phyloP scores from a whole-genome alignment of 2,329 filamentous ascomycete species.

The Gnomoniopsis smithogilvyi region DNA sequence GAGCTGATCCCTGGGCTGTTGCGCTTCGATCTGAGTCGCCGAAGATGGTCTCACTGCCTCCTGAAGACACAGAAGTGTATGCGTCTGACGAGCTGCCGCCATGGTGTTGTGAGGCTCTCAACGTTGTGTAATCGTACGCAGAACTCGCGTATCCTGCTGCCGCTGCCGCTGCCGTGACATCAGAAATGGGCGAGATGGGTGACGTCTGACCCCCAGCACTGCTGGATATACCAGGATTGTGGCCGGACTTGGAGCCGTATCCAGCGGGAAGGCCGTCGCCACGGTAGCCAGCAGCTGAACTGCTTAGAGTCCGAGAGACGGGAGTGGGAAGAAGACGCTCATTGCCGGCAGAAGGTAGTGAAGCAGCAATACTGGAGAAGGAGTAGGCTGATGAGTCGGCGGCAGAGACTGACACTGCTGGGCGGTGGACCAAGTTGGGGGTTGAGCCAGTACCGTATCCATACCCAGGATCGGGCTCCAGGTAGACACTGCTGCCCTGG shows the following conservation, averaged over 20 bases:
- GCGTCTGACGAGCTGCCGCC: slow-evolving; percentile 11
- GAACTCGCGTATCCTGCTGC: slow-evolving; percentile 11
- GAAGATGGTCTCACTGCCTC: slow-evolving; percentile 23
- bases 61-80: slow-evolving; percentile 11
- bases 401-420: slow-evolving; percentile 21
- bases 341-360: slow-evolving; percentile 30
- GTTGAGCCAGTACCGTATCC: slow-evolving; percentile 25
- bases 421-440: slow-evolving; percentile 33
- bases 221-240: neutral
- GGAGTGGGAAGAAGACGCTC: slow-evolving; percentile 34
- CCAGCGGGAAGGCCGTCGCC: slow-evolving; percentile 21
- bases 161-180: slow-evolving; percentile 23
- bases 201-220: slow-evolving; percentile 20
- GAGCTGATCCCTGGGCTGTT: slow-evolving; percentile 24
- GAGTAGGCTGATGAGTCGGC: slow-evolving; percentile 35
- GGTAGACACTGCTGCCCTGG: slow-evolving; percentile 27
- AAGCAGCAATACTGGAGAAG: slow-evolving; percentile 38
- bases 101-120: slow-evolving; percentile 19
- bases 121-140: slow-evolving; percentile 16
- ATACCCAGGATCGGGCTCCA: slow-evolving; percentile 33
- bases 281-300: slow-evolving; percentile 26
- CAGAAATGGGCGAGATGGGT: slow-evolving; percentile 21
- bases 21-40: slow-evolving; percentile 25
- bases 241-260: slow-evolving; percentile 21
- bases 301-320: slow-evolving; percentile 27